A percentile compares a stretch with the other conserved stretches of the same genome.
These are phyloP conservation scores for Fistulinella prunicolor DNA, from an alignment of 768 basidiomycete genomes.

Conservation along the genomic window DNA sequence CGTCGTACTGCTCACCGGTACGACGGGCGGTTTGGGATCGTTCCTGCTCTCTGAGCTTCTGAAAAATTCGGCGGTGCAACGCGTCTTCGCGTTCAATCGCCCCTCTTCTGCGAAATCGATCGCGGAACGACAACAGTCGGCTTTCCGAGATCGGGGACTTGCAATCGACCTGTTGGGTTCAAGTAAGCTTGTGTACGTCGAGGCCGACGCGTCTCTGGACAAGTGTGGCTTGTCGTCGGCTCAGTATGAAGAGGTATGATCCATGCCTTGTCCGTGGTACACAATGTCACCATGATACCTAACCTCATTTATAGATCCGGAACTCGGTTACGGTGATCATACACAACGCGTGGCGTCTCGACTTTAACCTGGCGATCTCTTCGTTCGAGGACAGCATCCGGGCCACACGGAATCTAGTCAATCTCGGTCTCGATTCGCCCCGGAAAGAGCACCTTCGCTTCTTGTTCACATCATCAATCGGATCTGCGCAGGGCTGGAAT, in stretches of 20 bases:
- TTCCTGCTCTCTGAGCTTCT: slow-evolving; percentile 34
- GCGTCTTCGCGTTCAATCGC: slow-evolving; percentile 36
- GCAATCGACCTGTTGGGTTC: slow-evolving; percentile 25
- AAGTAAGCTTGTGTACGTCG: slow-evolving; percentile 33
- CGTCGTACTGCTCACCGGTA: slow-evolving; percentile 39
- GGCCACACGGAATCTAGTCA: slow-evolving; percentile 35
- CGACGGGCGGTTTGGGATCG: slow-evolving; percentile 41
- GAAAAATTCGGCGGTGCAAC: slow-evolving; percentile 18
- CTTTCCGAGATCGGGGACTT: slow-evolving; percentile 32
- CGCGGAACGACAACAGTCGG: slow-evolving; percentile 25
- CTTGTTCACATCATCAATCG: slow-evolving; percentile 42
- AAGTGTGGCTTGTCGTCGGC: slow-evolving; percentile 29
- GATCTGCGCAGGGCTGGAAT: slow-evolving; percentile 33
- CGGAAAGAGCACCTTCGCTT: slow-evolving; percentile 28
- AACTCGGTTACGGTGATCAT: slow-evolving; percentile 36
- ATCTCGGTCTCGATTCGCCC: slow-evolving; percentile 31
- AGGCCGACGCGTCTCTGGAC: slow-evolving; percentile 30
- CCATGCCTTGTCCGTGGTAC: no score
- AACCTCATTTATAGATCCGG: slow-evolving; percentile 25
- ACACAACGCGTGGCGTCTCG: slow-evolving; percentile 29
- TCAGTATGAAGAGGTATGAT: slow-evolving; percentile 20
- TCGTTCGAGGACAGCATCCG: slow-evolving; percentile 44
- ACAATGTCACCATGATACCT: background rate
- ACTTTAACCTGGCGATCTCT: slow-evolving; percentile 40
- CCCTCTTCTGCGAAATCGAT: slow-evolving; percentile 15